Evolutionary conservation across 441 rosid genomes (phyloP).

Genomic region (Populus hybrid): DNA sequence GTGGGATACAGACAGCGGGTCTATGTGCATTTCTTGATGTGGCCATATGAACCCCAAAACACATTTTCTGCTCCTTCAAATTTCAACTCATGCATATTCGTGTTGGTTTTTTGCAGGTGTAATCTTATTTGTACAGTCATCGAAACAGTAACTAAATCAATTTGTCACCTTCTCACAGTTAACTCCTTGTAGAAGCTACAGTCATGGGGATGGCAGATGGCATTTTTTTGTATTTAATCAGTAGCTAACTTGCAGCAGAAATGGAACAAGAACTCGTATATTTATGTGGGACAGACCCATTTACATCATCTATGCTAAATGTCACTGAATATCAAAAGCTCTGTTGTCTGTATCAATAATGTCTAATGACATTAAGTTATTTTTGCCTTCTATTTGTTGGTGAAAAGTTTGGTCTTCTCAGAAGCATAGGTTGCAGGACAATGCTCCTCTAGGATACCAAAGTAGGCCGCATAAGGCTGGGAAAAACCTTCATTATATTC

Average conservation of each 20-base stretch:
- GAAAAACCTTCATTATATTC: slow-evolving; percentile 34
- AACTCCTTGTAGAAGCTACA: slow-evolving; percentile 11
- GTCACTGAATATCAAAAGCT: not conserved
- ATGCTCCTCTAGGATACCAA: slow-evolving; percentile 33
- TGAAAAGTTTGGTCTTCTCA: too few relatives aligned
- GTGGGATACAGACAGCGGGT: not conserved
- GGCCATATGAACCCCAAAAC: not conserved
- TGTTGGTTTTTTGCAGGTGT: slow-evolving; percentile 24
- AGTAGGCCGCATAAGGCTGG: slow-evolving; percentile 40
- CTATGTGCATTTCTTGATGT: not conserved
- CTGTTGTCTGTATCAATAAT: slow-evolving; percentile 1
- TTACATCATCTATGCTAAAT: slow-evolving; percentile 4
- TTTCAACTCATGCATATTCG: not conserved
- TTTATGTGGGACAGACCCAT: slow-evolving; percentile 16
- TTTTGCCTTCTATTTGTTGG: too few relatives aligned
- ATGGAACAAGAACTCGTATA: not conserved
- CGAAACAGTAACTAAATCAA: slow-evolving; percentile 13
- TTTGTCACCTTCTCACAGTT: not conserved
- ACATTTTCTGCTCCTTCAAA: not conserved
- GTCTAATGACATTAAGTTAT: not conserved
- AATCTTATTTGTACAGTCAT: slow-evolving; percentile 28
- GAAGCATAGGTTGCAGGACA: slow-evolving; percentile 13
- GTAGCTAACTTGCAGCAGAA: slow-evolving; percentile 12
- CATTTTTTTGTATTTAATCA: too few relatives aligned
- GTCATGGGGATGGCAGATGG: not conserved